Evolutionary conservation across 2,329 filamentous ascomycete species (phyloP).

Genomic region (Tolypocladium endophyticum): DNA sequence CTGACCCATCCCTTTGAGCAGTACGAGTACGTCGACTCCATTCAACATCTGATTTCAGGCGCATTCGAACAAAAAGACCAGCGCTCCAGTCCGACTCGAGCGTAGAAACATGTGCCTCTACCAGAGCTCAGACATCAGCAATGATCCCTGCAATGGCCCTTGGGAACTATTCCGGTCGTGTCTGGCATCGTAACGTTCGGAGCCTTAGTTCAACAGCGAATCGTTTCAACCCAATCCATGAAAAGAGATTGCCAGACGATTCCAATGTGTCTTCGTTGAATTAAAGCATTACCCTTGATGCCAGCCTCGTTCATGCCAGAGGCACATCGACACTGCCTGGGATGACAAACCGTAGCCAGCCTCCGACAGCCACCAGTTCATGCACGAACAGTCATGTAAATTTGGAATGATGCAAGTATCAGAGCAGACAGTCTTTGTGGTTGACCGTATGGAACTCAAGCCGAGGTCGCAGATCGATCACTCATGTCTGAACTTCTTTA

Average conservation of each 20-base stretch:
- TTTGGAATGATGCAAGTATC: neutral
- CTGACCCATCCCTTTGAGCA: neutral
- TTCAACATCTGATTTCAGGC: neutral
- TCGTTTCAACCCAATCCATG: neutral
- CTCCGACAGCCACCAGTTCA: neutral
- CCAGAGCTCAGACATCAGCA: neutral
- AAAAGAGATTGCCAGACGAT: neutral
- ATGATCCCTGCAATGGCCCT: neutral
- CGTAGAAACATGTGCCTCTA: neutral
- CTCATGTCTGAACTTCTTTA: conserved; percentile 5
- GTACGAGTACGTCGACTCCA: neutral
- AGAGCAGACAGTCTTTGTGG: no score
- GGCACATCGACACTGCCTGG: neutral
- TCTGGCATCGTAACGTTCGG: neutral
- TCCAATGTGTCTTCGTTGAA: neutral
- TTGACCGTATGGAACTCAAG: no score
- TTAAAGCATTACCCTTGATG: neutral
- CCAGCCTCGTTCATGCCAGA: neutral
- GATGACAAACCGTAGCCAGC: neutral
- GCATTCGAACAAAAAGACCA: neutral
- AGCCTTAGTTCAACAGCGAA: neutral
- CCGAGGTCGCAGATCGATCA: neutral
- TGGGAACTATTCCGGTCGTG: neutral
- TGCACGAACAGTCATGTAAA: no score
- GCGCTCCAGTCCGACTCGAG: neutral